A percentile compares a stretch with the other conserved stretches of the same genome.
Evolutionary conservation across 495 filamentous ascomycete species (phyloP).

Genomic region (Penicillium canescens): DNA sequence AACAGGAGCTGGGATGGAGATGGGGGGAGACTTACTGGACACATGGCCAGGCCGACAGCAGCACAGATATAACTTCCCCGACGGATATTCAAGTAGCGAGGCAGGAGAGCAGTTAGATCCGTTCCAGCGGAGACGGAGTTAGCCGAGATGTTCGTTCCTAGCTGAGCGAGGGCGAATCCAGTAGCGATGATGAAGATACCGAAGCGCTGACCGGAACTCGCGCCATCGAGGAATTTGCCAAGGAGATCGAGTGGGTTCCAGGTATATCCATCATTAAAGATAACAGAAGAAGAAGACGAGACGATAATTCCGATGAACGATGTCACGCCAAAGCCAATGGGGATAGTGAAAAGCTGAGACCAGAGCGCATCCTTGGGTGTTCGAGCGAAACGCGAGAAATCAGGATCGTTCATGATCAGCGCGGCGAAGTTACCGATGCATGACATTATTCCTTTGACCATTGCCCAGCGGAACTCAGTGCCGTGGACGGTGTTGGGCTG

Average conservation of each 20-base stretch:
- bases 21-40: slow-evolving; percentile 52
- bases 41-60: slow-evolving; percentile 79
- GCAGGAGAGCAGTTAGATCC: slow-evolving; percentile 87
- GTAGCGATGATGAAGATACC: slow-evolving; percentile 85
- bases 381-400: slow-evolving; percentile 83
- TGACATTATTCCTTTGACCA: slow-evolving; percentile 82
- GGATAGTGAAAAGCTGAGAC: slow-evolving; percentile 87
- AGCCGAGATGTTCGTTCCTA: slow-evolving; percentile 92
- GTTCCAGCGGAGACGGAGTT: slow-evolving; percentile 90
- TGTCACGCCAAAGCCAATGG: slow-evolving; percentile 81
- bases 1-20: not conserved
- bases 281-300: slow-evolving; percentile 78
- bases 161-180: slow-evolving; percentile 83
- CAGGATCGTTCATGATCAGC: slow-evolving; percentile 75
- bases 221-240: slow-evolving; percentile 69
- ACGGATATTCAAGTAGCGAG: slow-evolving; percentile 84
- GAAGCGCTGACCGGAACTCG: slow-evolving; percentile 73
- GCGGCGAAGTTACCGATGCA: slow-evolving; percentile 94
- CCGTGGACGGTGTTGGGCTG: slow-evolving; percentile 67
- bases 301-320: slow-evolving; percentile 95
- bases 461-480: slow-evolving; percentile 72
- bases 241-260: slow-evolving; percentile 88
- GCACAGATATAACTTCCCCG: slow-evolving; percentile 91
- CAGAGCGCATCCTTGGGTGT: slow-evolving; percentile 83
- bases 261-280: slow-evolving; percentile 70